Evolutionary conservation across 1,284 basidiomycete species (phyloP), one percentile per base, ranked within the genome.

Genomic region (Porogramme epimiltina): DNA sequence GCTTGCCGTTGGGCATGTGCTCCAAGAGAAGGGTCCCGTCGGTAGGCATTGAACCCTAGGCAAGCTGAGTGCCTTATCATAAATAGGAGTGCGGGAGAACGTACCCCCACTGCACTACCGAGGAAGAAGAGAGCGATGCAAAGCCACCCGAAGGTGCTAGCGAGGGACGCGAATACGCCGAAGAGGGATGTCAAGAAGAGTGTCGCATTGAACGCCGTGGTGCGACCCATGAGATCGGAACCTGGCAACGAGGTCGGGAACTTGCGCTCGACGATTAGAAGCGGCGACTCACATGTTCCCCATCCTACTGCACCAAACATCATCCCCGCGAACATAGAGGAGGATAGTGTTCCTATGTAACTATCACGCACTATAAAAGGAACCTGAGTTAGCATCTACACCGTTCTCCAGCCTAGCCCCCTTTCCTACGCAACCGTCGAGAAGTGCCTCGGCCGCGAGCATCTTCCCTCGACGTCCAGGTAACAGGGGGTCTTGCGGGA

Each of bases 1-100:
- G 88, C 62, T 95, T 95, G 18, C 84, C 82, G 60, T 89, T 85
- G 0, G 96, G 96, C 73, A 98, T 87, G 63, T 97, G 95, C 68
- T 99, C 96, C 3, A 98, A 79, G 45, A 98, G 84, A 4, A 97
- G 82, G 0, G 94, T 97, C 2, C 95, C 95, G 63, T 98, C 95
- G 0, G 95, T 98, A 0, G 95, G 96, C 93, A 98, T 96, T 2
- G 91, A 95, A 10, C 93, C 89, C 88, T 91, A 51, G 36, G 42
- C 22, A 52, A 26, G n/a, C 49, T 37, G 49, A 53, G 60, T 52
- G 49, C 43, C 8, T 24, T 2, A 13, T 20, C 4, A 23, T n/a
- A 48, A 34, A 41, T 42, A 4, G 15, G 34, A 37, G 38, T 19
- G 37, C 10, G 25, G 23, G 49, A n/a, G n/a, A n/a, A 73, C 83